Evolutionary conservation across 2,329 filamentous ascomycete species (phyloP).

Genomic region (Xylariaceae sp.): DNA sequence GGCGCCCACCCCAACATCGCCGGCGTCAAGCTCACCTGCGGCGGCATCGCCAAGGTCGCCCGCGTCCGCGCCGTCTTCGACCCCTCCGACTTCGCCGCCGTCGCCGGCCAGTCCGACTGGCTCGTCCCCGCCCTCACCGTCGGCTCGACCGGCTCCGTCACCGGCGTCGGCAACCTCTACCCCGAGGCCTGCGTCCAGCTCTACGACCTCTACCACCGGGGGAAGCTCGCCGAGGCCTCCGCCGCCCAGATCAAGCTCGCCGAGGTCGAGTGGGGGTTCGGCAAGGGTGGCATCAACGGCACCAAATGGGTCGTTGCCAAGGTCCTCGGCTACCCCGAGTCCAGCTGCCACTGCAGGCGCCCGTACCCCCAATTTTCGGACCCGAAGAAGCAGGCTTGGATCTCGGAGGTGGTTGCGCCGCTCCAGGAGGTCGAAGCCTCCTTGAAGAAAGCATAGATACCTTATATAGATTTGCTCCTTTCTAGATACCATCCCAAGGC

Average conservation of each 20-base stretch:
- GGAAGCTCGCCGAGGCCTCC: constrained; percentile 32
- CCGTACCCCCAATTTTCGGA: constrained; percentile 48
- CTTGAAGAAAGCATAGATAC: background rate
- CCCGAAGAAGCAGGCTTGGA: constrained; percentile 41
- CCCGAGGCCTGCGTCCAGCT: constrained; percentile 21
- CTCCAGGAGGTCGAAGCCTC: constrained; percentile 6
- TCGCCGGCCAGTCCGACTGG: constrained; percentile 41
- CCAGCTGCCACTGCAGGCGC: constrained; percentile 47
- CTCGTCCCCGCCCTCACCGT: constrained; percentile 31
- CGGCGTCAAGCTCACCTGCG: constrained; percentile 57
- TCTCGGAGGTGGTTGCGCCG: constrained; percentile 17
- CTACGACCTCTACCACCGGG: constrained; percentile 27
- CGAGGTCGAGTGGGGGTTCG: constrained; percentile 52
- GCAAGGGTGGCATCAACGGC: constrained; percentile 55
- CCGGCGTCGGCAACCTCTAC: constrained; percentile 15
- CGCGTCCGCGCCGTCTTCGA: constrained; percentile 39
- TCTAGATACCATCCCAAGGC: too few relatives aligned
- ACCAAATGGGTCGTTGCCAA: constrained; percentile 57
- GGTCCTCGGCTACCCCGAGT: constrained; percentile 45
- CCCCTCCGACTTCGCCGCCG: constrained; percentile 25
- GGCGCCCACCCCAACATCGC: constrained; percentile 61
- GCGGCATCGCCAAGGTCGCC: constrained; percentile 69
- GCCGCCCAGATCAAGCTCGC: constrained; percentile 47
- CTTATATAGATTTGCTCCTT: too few relatives aligned
- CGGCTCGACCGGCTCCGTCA: constrained; percentile 12